These are phyloP conservation scores for Centella asiatica DNA, from an alignment of 129 eudicot species.

Conservation along the genomic window DNA sequence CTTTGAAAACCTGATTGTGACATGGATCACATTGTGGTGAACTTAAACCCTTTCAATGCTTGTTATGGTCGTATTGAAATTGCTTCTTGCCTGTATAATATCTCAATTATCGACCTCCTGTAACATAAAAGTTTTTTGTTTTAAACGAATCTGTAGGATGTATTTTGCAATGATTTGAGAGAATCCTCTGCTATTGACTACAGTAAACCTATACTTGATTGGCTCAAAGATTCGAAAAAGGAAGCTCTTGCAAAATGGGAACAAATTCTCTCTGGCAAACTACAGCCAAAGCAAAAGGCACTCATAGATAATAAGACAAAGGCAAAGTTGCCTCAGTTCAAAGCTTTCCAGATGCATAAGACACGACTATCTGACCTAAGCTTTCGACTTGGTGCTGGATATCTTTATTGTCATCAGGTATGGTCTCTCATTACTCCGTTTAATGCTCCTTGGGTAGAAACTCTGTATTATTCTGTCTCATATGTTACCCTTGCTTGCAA, in stretches of 20 bases:
- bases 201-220: conserved; percentile 67
- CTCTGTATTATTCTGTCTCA: neutral
- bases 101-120: neutral
- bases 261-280: conserved; percentile 52
- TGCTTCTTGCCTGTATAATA: no score
- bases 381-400: conserved; percentile 88
- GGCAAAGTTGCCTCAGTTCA: conserved; percentile 49
- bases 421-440: neutral
- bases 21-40: no score
- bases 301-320: conserved; percentile 32
- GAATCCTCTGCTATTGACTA: conserved; percentile 50
- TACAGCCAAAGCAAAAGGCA: conserved; percentile 51
- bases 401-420: conserved; percentile 89
- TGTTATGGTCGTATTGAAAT: no score
- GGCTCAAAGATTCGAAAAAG: conserved; percentile 59
- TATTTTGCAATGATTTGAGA: conserved; percentile 73
- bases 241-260: conserved; percentile 86
- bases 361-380: conserved; percentile 58
- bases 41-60: no score
- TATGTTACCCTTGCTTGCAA: neutral
- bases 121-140: neutral
- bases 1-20: no score
- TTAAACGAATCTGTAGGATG: conserved; percentile 33
- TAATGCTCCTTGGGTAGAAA: neutral
- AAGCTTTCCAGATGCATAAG: conserved; percentile 44